Conservation (phyloP, 1,284 basidiomycete genomes). For the Sanguinoderma infundibulare region DNA sequence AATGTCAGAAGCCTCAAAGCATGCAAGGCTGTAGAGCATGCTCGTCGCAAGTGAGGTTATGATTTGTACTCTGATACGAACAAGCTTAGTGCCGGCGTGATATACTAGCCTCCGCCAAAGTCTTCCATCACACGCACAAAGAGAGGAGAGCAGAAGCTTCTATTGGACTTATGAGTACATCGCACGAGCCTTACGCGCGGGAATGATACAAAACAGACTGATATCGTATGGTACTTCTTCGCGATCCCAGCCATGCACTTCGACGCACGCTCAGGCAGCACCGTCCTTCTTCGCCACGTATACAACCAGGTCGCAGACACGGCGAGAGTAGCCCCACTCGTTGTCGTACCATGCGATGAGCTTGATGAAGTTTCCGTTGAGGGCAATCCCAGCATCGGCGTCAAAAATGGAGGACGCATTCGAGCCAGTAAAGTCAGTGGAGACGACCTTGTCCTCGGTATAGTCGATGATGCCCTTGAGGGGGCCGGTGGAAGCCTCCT, state of each 20-base stretch:
- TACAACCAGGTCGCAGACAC: conserved; percentile 91
- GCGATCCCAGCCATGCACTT: neutral
- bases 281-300: conserved; percentile 82
- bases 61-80: no score
- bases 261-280: conserved; percentile 29
- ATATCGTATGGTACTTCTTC: conserved; percentile 10
- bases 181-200: conserved; percentile 5
- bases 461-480: conserved; percentile 90
- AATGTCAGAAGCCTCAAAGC: no score
- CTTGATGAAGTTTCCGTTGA: conserved; percentile 96
- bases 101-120: no score
- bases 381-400: conserved; percentile 90
- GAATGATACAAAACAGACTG: conserved; percentile 18
- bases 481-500: conserved; percentile 78
- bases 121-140: no score
- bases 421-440: conserved; percentile 91
- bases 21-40: no score
- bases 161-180: conserved; percentile 25
- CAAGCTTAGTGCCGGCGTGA: no score
- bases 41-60: no score
- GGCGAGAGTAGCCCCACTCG: conserved; percentile 96
- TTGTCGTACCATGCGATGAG: conserved; percentile 97
- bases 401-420: conserved; percentile 88
- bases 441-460: conserved; percentile 96
- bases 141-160: no score